A percentile compares a stretch with the other conserved stretches of the same genome.
Conservation (phyloP, 2,329 filamentous ascomycete species). For the Apiospora malaysiana region DNA sequence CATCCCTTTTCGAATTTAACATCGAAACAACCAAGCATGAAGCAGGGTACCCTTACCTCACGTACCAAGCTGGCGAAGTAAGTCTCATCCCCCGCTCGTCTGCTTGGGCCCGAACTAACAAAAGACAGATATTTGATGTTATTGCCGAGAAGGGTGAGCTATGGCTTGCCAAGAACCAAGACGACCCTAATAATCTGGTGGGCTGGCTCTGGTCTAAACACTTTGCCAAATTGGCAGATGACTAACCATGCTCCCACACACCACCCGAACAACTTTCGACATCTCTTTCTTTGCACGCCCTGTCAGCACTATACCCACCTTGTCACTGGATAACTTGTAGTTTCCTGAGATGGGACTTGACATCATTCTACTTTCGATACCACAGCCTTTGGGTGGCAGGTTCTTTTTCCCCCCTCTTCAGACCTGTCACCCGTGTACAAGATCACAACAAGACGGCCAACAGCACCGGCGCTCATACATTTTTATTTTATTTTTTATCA, state of each 20-base stretch:
- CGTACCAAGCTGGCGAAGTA: constrained; percentile 92
- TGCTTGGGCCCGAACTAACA: constrained; percentile 22
- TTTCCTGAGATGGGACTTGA: constrained; percentile 18
- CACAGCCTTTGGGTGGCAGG: constrained; percentile 16
- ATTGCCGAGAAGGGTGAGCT: constrained; percentile 96
- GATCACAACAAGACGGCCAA: constrained; percentile 29
- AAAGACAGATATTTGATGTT: constrained; percentile 77
- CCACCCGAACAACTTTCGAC: background rate
- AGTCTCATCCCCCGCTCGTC: constrained; percentile 32
- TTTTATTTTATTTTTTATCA: constrained; percentile 21
- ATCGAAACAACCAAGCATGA: constrained; percentile 92
- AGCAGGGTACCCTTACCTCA: constrained; percentile 93
- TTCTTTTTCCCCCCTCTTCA: constrained; percentile 10
- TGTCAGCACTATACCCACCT: constrained; percentile 15
- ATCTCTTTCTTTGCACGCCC: constrained; percentile 33
- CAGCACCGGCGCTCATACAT: constrained; percentile 22
- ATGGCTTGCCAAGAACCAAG: constrained; percentile 97
- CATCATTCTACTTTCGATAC: constrained; percentile 18
- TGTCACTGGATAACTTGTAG: constrained; percentile 19
- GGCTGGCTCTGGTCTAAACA: constrained; percentile 99
- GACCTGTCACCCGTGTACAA: constrained; percentile 30
- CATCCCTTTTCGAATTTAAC: constrained; percentile 95
- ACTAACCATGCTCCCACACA: constrained; percentile 30
- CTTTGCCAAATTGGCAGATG: constrained; percentile 74
- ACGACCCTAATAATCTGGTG: constrained; percentile 78